Evolutionary conservation across 306 rosid genomes (phyloP).

Genomic region (Cucurbita moschata): DNA sequence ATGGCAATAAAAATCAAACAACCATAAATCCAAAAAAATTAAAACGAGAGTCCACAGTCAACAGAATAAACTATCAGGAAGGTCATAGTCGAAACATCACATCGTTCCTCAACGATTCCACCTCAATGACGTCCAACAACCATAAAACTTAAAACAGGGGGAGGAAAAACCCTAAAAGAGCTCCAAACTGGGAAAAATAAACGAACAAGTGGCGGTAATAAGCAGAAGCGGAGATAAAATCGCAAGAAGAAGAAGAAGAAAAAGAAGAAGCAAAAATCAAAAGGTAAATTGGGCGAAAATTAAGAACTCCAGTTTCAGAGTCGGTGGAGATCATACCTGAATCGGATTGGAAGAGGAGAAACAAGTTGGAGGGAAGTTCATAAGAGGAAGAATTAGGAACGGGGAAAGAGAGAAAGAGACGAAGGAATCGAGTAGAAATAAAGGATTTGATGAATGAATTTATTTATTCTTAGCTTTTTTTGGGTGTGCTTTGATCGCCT

Average conservation of each 20-base stretch:
- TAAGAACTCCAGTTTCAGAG: not conserved
- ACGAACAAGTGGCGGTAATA: not conserved
- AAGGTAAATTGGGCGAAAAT: not conserved
- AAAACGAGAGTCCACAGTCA: not conserved
- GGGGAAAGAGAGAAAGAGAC: not conserved
- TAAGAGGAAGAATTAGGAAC: not conserved
- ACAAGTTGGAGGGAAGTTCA: not conserved
- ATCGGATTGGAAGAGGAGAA: not conserved
- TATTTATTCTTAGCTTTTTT: too few species aligned
- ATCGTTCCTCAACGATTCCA: not conserved
- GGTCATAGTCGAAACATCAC: not conserved
- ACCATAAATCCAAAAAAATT: not conserved
- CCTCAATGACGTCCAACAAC: not conserved
- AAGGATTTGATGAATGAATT: too few species aligned
- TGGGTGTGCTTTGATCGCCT: too few species aligned
- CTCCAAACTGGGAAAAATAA: not conserved
- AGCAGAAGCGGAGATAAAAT: not conserved
- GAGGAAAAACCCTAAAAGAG: not conserved
- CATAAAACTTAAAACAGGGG: not conserved
- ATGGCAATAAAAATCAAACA: not conserved
- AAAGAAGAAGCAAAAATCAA: not conserved
- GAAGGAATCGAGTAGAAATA: too few species aligned
- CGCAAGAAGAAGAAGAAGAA: not conserved
- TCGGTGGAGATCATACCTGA: not conserved
- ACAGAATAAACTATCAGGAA: not conserved